A percentile compares a stretch with the other conserved stretches of the same genome.
These are phyloP conservation scores for Cryptococcus maquisensis DNA, from an alignment of 1,284 basidiomycete genomes.

Conservation along the genomic window DNA sequence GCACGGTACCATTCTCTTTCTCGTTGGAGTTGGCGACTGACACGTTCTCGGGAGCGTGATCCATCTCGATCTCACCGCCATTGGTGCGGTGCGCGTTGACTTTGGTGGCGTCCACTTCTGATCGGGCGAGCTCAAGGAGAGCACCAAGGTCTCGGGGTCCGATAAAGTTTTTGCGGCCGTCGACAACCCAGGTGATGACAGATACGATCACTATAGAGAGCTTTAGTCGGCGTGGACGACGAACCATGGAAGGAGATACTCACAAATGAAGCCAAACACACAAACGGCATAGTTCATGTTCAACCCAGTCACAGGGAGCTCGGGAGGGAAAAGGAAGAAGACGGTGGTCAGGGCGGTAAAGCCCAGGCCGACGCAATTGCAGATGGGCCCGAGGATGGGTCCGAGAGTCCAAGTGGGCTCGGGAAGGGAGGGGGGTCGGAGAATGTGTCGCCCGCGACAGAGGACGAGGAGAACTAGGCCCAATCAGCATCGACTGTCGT, in stretches of 20 bases:
- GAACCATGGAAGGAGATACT: constrained; percentile 3
- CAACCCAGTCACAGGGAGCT: constrained; percentile 42
- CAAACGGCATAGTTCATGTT: constrained; percentile 52
- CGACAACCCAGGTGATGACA: constrained; percentile 40
- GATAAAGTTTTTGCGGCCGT: constrained; percentile 44
- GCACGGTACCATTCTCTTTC: too few species aligned
- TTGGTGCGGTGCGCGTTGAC: constrained; percentile 2
- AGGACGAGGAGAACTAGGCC: constrained; percentile 43
- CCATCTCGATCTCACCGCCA: not conserved
- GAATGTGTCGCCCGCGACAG: constrained; percentile 45
- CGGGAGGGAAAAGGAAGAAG: constrained; percentile 54
- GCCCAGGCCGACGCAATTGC: constrained; percentile 46
- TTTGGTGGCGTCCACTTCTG: constrained; percentile 14
- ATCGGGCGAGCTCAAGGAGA: constrained; percentile 28
- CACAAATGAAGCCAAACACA: constrained; percentile 34
- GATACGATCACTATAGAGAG: constrained; percentile 30
- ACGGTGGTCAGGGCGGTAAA: constrained; percentile 50
- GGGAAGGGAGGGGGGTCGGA: constrained; percentile 38
- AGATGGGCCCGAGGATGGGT: constrained; percentile 34
- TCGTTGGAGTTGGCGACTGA: too few species aligned
- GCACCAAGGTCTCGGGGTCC: constrained; percentile 47
- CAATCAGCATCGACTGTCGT: not conserved
- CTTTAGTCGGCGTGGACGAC: not conserved
- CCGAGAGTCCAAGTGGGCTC: constrained; percentile 38
- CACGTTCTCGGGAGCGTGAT: too few species aligned